These are phyloP conservation scores for Pythium dissimile DNA, from an alignment of 352 stramenopile genomes.

Conservation along the genomic window DNA sequence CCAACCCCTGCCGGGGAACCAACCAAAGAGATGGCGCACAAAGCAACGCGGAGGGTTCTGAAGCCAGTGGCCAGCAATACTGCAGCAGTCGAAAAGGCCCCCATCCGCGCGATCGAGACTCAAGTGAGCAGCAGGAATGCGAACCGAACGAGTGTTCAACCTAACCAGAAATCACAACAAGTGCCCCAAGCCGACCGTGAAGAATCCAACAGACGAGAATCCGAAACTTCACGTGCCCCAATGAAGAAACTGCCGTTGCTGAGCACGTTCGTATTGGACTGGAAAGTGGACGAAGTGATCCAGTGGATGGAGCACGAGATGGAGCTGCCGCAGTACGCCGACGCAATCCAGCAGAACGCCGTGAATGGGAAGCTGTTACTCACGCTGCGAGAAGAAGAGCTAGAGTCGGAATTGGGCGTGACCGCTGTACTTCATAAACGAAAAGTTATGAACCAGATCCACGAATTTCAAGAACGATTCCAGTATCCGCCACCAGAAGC, in stretches of 20 bases:
- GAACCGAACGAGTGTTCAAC: neutral
- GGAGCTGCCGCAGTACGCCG: constrained; percentile 41
- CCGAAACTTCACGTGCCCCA: neutral
- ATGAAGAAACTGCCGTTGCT: constrained; percentile 15
- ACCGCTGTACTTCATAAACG: constrained; percentile 34
- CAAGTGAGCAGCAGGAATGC: neutral
- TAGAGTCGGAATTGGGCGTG: constrained; percentile 34
- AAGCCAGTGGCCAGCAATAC: neutral
- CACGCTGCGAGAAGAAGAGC: constrained; percentile 34
- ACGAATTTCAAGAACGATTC: constrained; percentile 35
- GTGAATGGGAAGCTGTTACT: constrained; percentile 45
- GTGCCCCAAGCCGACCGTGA: neutral
- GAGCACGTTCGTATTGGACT: constrained; percentile 32
- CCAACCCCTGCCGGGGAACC: neutral
- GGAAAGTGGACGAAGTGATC: constrained; percentile 51
- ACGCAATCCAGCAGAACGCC: constrained; percentile 31
- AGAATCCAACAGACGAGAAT: neutral
- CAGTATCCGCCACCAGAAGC: constrained; percentile 8
- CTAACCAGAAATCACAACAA: neutral
- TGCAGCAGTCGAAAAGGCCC: neutral
- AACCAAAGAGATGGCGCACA: neutral
- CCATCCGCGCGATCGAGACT: neutral
- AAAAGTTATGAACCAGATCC: constrained; percentile 44
- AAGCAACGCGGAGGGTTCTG: neutral
- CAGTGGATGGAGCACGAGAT: constrained; percentile 44